Percentiles rank a stretch among this genome's conserved stretches.
phyloP scores from a whole-genome alignment of 495 filamentous ascomycete genomes.

The Schizothecium vesticola region DNA sequence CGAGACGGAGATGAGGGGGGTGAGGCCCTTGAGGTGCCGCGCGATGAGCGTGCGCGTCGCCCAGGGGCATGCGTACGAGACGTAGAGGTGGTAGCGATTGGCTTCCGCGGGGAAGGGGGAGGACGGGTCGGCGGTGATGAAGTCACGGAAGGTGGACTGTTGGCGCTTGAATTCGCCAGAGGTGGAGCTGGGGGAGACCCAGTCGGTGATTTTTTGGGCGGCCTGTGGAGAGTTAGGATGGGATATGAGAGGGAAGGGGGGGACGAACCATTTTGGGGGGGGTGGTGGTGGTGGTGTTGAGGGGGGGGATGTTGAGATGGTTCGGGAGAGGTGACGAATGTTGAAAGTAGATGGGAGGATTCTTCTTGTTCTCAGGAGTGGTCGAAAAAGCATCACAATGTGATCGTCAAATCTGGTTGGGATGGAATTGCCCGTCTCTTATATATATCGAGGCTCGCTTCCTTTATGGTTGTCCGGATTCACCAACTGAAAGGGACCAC shows the following conservation, averaged over 20 bases:
- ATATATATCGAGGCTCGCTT: neutral
- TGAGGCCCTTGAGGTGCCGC: constrained; percentile 72
- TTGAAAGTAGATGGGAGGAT: neutral
- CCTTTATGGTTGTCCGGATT: neutral
- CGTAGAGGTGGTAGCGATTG: constrained; percentile 74
- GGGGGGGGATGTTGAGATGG: neutral
- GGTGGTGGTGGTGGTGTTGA: neutral
- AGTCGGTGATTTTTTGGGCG: constrained; percentile 62
- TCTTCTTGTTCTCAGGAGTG: neutral
- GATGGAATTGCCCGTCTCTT: neutral
- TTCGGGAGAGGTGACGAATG: neutral
- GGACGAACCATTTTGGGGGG: neutral
- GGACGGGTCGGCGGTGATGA: constrained; percentile 54
- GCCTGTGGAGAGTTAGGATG: neutral
- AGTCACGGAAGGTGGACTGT: constrained; percentile 63
- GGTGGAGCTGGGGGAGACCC: constrained; percentile 68
- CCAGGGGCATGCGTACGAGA: constrained; percentile 75
- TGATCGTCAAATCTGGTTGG: neutral
- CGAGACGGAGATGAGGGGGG: constrained; percentile 64
- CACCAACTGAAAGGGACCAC: neutral
- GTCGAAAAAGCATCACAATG: neutral
- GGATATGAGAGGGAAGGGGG: neutral
- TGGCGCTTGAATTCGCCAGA: constrained; percentile 87
- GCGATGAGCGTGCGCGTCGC: constrained; percentile 68
- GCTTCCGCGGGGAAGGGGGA: constrained; percentile 67